These are phyloP conservation scores for Fraxinus greggii DNA, from an alignment of 305 asterid species.

Conservation along the genomic window DNA sequence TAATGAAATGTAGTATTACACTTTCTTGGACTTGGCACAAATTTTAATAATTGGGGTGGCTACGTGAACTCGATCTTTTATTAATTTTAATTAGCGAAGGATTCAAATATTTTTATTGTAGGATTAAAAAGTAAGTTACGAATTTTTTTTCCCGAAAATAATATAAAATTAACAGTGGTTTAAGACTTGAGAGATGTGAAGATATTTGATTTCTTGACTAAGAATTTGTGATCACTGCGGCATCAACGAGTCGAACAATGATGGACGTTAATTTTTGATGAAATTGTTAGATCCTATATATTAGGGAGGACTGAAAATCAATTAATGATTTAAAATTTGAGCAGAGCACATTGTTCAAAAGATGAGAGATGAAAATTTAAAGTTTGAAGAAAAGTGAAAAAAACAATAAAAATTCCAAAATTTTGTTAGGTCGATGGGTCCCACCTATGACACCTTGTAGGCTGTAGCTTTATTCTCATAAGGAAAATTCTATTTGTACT, in stretches of 20 bases:
- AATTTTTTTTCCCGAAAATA: no score
- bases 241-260: not conserved
- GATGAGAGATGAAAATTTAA: not conserved
- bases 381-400: no score
- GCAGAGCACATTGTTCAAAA: not conserved
- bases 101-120: not conserved
- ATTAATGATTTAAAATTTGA: not conserved
- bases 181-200: not conserved
- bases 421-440: no score
- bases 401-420: no score
- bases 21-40: not conserved
- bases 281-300: not conserved
- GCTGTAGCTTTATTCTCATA: no score
- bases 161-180: not conserved
- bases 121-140: not conserved
- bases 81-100: not conserved
- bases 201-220: not conserved
- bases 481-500: no score
- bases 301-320: not conserved
- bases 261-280: not conserved
- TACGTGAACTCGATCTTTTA: not conserved
- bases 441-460: no score
- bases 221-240: not conserved
- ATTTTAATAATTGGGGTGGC: not conserved
- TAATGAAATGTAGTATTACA: not conserved